Evolutionary conservation across 225 moss, liverwort and hornwort species (phyloP).

Genomic region (Straminergon stramineum): DNA sequence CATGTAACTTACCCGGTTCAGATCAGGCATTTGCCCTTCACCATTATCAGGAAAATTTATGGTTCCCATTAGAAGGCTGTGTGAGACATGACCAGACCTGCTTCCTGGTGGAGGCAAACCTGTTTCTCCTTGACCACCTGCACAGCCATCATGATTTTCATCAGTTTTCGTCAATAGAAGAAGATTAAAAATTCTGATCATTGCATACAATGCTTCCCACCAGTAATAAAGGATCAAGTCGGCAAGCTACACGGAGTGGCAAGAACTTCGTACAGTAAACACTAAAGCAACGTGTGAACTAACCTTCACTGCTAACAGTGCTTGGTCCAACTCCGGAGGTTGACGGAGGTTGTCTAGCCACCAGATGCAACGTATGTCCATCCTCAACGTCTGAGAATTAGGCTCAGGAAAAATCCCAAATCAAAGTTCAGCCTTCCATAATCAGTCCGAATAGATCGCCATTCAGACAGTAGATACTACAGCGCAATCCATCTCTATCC

Average conservation of each 20-base stretch:
- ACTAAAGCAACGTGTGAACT: background rate
- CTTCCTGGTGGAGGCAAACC: conserved; percentile 46
- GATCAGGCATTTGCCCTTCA: conserved; percentile 80
- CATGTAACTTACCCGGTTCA: conserved; percentile 57
- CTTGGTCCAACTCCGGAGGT: conserved; percentile 43
- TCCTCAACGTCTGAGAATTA: conserved; percentile 81
- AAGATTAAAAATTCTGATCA: background rate
- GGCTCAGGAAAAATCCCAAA: conserved; percentile 17
- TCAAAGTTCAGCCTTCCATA: background rate
- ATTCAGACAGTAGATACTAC: background rate
- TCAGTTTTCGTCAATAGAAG: background rate
- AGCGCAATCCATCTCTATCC: background rate
- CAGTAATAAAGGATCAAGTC: background rate
- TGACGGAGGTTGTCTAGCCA: conserved; percentile 81
- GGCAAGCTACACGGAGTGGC: conserved; percentile 2
- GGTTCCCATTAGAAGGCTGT: conserved; percentile 96
- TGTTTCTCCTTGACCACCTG: conserved; percentile 60
- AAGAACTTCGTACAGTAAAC: background rate
- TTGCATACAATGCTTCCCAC: background rate
- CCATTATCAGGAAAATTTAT: conserved; percentile 85
- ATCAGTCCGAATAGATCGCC: background rate
- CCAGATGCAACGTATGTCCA: conserved; percentile 93
- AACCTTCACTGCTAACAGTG: conserved; percentile 30
- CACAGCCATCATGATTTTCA: background rate
- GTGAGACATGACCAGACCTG: conserved; percentile 78